phyloP scores from a whole-genome alignment of 805 yeast species.

The Nakazawaea siamensis region DNA sequence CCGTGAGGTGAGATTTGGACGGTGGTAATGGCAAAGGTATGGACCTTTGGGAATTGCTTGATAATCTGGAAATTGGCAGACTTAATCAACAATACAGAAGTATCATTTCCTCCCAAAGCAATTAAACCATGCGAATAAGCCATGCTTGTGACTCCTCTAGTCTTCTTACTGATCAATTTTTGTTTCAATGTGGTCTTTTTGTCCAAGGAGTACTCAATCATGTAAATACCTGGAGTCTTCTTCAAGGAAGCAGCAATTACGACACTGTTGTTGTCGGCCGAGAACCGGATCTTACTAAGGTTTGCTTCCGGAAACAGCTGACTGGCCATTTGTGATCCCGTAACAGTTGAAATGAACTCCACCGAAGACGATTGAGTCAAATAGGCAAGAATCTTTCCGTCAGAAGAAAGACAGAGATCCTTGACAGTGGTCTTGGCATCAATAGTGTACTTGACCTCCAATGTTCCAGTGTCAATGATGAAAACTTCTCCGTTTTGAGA shows the following conservation, averaged over 20 bases:
- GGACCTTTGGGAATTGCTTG: constrained; percentile 51
- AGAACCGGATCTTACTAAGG: constrained; percentile 23
- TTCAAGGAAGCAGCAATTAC: constrained; percentile 36
- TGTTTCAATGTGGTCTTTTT: constrained; percentile 33
- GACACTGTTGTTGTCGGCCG: constrained; percentile 14
- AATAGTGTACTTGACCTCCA: constrained; percentile 46
- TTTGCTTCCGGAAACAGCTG: constrained; percentile 19
- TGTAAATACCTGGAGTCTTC: constrained; percentile 29
- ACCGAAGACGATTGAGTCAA: constrained; percentile 45
- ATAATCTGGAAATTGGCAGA: constrained; percentile 41
- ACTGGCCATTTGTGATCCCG: constrained; percentile 27
- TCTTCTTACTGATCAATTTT: constrained; percentile 33
- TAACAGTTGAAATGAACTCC: constrained; percentile 39
- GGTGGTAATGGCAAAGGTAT: constrained; percentile 70
- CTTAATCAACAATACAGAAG: constrained; percentile 52
- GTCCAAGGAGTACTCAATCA: constrained; percentile 35
- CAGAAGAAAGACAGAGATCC: constrained; percentile 62
- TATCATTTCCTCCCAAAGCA: constrained; percentile 58
- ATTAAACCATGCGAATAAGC: constrained; percentile 35
- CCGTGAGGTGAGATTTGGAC: constrained; percentile 66
- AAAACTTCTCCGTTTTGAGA: constrained; percentile 52
- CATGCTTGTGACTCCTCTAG: constrained; percentile 50
- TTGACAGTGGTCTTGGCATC: constrained; percentile 45
- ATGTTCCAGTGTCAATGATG: constrained; percentile 46
- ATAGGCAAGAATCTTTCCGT: constrained; percentile 56